Evolutionary conservation across 2,329 filamentous ascomycete genomes (phyloP).

Genomic region (Endocalyx cinctus): DNA sequence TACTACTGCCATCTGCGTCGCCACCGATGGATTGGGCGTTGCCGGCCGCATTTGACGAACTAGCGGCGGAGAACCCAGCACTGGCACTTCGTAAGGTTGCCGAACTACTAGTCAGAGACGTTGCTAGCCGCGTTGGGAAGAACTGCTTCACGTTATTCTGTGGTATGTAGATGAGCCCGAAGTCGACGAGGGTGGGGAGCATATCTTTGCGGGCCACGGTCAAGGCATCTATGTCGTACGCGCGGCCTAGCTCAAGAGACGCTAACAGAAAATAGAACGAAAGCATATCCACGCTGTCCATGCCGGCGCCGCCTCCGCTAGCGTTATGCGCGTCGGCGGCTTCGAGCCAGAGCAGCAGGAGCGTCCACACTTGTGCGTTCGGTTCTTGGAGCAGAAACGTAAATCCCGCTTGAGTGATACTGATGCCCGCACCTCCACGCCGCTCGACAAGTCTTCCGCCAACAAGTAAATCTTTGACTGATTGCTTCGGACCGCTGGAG

Average conservation of each 20-base stretch:
- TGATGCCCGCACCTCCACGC: conserved; percentile 43
- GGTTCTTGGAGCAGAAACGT: conserved; percentile 92
- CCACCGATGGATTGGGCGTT: conserved; percentile 28
- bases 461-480: conserved; percentile 80
- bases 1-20: conserved; percentile 26
- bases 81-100: conserved; percentile 66
- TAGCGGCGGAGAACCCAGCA: conserved; percentile 64
- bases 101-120: conserved; percentile 76
- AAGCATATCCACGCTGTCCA: conserved; percentile 90
- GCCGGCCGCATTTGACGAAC: conserved; percentile 27
- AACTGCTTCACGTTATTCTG: conserved; percentile 55
- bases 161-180: conserved; percentile 81
- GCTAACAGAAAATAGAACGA: conserved; percentile 95
- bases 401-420: conserved; percentile 90
- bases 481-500: conserved; percentile 58
- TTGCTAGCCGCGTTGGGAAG: conserved; percentile 91
- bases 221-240: conserved; percentile 82
- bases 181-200: conserved; percentile 85
- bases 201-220: conserved; percentile 79
- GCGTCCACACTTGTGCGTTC: conserved; percentile 94
- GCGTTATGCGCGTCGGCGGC: conserved; percentile 59
- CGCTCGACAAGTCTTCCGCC: conserved; percentile 75
- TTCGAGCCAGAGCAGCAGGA: conserved; percentile 89
- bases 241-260: conserved; percentile 83
- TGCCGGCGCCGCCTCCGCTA: conserved; percentile 46